Evolutionary conservation across 2,329 filamentous ascomycete species (phyloP).

Genomic region (Fonsecaea erecta): DNA sequence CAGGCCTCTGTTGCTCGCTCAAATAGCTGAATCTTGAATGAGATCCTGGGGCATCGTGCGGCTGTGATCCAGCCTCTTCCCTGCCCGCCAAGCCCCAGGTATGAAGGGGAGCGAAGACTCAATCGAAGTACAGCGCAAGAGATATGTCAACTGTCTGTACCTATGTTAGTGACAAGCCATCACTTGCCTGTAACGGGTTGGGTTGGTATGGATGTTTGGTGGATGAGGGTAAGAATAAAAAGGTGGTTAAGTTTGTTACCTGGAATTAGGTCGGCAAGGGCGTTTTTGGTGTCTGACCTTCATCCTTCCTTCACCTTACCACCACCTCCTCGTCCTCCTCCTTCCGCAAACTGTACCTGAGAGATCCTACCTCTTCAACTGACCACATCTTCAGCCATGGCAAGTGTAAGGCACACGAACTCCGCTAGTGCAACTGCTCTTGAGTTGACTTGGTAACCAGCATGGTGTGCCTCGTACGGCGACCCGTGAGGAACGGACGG

Average conservation of each 20-base stretch:
- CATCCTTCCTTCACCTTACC: slow-evolving; percentile 17
- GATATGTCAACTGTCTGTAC: slow-evolving; percentile 12
- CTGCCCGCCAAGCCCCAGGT: neutral
- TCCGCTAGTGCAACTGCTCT: neutral
- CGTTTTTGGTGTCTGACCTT: neutral
- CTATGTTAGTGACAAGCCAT: slow-evolving; percentile 32
- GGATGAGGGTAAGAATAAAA: neutral
- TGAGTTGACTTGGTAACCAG: slow-evolving; percentile 51
- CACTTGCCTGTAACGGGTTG: slow-evolving; percentile 18
- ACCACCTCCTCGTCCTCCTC: neutral
- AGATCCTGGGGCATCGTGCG: neutral
- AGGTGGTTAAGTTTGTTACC: slow-evolving; percentile 13
- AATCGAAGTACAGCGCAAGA: neutral
- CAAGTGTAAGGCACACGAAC: slow-evolving; percentile 32
- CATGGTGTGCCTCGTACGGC: slow-evolving; percentile 79
- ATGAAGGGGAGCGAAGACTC: neutral
- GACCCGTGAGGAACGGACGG: slow-evolving; percentile 63
- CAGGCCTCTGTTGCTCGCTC: no score
- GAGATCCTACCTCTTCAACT: neutral
- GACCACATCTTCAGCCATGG: slow-evolving; percentile 23
- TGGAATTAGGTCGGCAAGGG: slow-evolving; percentile 3
- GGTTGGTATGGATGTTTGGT: slow-evolving; percentile 19
- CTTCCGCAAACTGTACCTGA: neutral
- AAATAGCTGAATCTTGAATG: neutral
- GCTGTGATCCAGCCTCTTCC: neutral